These are phyloP conservation scores for Papiliotrema laurentii DNA, from an alignment of 1,284 basidiomycete species.

Conservation along the genomic window DNA sequence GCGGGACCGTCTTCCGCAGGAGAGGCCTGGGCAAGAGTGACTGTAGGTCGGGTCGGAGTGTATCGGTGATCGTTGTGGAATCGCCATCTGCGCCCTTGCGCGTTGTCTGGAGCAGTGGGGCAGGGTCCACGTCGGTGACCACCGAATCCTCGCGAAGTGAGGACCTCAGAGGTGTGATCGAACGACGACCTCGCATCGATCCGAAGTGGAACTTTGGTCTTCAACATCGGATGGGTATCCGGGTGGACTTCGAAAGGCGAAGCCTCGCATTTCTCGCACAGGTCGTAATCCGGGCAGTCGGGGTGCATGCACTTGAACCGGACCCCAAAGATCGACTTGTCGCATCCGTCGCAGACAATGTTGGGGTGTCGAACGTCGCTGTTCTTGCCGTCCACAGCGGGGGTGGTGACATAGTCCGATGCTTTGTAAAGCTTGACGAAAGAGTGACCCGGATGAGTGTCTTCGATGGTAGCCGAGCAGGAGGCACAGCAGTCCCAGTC, in stretches of 20 bases:
- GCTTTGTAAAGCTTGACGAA: slow-evolving; percentile 64
- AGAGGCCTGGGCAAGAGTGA: slow-evolving; percentile 1
- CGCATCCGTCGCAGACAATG: slow-evolving; percentile 44
- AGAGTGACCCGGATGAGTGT: slow-evolving; percentile 69
- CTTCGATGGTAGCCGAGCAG: slow-evolving; percentile 63
- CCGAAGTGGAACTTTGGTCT: slow-evolving; percentile 57
- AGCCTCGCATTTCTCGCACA: slow-evolving; percentile 76
- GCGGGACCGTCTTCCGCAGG: not conserved
- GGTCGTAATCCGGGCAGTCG: slow-evolving; percentile 73
- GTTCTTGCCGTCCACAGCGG: slow-evolving; percentile 51
- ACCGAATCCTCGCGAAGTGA: not conserved
- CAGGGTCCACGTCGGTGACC: slow-evolving; percentile 1
- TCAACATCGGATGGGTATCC: slow-evolving; percentile 67
- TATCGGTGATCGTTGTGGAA: not conserved
- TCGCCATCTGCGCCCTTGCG: not conserved
- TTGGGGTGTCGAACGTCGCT: slow-evolving; percentile 27
- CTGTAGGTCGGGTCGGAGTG: slow-evolving; percentile 6
- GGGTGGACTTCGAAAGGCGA: slow-evolving; percentile 73
- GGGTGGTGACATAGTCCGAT: slow-evolving; percentile 49
- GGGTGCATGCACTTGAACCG: slow-evolving; percentile 67
- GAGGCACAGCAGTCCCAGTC: slow-evolving; percentile 57
- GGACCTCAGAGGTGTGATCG: slow-evolving; percentile 15
- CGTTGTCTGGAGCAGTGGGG: not conserved
- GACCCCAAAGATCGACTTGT: slow-evolving; percentile 30
- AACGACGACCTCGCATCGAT: slow-evolving; percentile 31